Percentiles rank a stretch among this genome's conserved stretches.
Conservation (phyloP, 305 asterid species). For the Rubia balearica region DNA sequence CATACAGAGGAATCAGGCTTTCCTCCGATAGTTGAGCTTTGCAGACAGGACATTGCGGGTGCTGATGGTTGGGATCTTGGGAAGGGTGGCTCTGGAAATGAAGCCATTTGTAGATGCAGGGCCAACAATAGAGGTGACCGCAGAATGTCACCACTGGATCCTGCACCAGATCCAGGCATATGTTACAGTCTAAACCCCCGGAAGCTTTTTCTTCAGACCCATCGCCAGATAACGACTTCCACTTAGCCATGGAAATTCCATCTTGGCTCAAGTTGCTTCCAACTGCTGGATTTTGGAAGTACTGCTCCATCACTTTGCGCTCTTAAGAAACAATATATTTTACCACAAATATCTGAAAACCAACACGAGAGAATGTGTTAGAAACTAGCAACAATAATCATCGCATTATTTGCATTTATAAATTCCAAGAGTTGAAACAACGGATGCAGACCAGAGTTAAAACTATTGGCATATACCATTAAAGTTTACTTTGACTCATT, state of each 20-base stretch:
- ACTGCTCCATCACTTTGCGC: conserved; percentile 30
- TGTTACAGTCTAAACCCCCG: conserved; percentile 62
- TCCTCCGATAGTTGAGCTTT: conserved; percentile 44
- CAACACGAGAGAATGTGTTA: background rate
- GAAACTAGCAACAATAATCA: background rate
- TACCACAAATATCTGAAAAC: conserved; percentile 6
- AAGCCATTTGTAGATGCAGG: conserved; percentile 29
- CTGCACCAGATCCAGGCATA: conserved; percentile 54
- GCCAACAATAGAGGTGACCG: conserved; percentile 96
- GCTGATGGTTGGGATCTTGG: conserved; percentile 23
- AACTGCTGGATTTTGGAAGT: conserved; percentile 22
- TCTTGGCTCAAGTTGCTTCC: conserved; percentile 15
- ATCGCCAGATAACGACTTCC: conserved; percentile 10
- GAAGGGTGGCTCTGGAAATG: conserved; percentile 8
- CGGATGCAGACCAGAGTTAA: background rate
- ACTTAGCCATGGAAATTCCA: conserved; percentile 15
- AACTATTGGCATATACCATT: background rate
- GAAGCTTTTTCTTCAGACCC: conserved; percentile 30
- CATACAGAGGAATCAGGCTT: conserved; percentile 61
- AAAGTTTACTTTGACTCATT: background rate
- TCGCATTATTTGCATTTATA: background rate
- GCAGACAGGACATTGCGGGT: conserved; percentile 65
- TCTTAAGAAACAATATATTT: background rate
- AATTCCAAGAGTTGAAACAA: background rate
- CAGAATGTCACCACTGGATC: conserved; percentile 86